Base-by-base conservation (phyloP, 345 rosid species). In the Salix koriyanagi region DNA sequence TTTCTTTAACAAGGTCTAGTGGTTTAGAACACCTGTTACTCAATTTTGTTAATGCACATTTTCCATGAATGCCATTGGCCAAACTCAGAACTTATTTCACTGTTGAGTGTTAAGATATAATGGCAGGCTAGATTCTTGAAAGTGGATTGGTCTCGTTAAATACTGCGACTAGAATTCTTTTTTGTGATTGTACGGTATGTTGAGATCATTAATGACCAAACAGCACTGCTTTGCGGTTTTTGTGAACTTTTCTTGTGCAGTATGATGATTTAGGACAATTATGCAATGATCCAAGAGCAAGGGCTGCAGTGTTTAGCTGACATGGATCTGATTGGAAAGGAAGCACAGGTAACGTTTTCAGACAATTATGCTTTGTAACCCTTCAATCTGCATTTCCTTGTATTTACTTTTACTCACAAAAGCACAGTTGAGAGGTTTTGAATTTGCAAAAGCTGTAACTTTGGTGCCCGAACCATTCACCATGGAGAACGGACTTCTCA, bases 381-480 rank as follows among this genome's bases (percentile, higher is more conserved):
- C 76, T 44, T 54, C 37, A 52, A 25, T 15, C 76, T 32, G 41
- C 8, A 34, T 21, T 15, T 36, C 73, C 26, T 28, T 58, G n/a
- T 18, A 37, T 62, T 46, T 50, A 14, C 41, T 36, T 44, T 52
- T 34, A 10, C 21, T 71, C 34, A 4, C 30, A 54, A 76, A 21
- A 25, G 14, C 30, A 34, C 83, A 81, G 84, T 23, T 81, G 80
- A 73, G 70, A 77, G 79, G 79, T 37, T 71, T 58, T 34, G 68
- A 75, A 36, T 84, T 28, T 80, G 98, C 89, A 69, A 94, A 85
- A 87, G 95, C 95, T 54, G 90, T 92, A 71, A 91, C 91, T 36
- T 85, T 94, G 83, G 97, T 92, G 82, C 82, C 86, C 6, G 97
- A 90, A 81, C 94, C 89, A 34, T 92, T 94, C 78, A 84, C 97